Evolutionary conservation across 805 yeast species (phyloP).

Genomic region (Starmerella cellae): DNA sequence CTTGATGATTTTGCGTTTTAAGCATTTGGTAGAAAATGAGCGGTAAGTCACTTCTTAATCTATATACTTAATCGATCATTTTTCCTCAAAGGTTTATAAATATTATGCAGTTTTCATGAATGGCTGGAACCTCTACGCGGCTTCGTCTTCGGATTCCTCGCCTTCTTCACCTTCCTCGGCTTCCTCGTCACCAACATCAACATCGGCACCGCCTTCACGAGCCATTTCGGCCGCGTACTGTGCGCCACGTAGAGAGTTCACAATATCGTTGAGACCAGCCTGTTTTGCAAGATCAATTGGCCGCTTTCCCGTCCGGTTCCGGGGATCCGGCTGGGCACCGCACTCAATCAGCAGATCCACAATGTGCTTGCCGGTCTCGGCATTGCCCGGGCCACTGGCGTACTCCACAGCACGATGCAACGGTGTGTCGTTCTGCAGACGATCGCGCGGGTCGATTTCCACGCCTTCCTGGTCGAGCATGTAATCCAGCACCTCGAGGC

Average conservation of each 20-base stretch:
- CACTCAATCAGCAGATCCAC: slow-evolving; percentile 76
- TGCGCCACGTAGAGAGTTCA: slow-evolving; percentile 61
- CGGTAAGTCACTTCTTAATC: no score
- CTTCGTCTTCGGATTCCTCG: slow-evolving; percentile 2
- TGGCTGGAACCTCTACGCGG: not conserved
- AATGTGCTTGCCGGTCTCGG: slow-evolving; percentile 54
- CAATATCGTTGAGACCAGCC: slow-evolving; percentile 40
- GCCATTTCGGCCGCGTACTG: slow-evolving; percentile 35
- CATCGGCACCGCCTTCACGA: slow-evolving; percentile 18
- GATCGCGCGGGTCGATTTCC: slow-evolving; percentile 70
- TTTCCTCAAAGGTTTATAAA: no score
- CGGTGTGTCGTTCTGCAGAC: slow-evolving; percentile 72
- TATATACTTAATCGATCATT: no score
- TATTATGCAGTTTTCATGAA: no score
- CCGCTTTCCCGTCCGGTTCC: slow-evolving; percentile 49
- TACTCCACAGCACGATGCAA: slow-evolving; percentile 74
- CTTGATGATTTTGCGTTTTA: slow-evolving; percentile 18
- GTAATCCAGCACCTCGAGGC: slow-evolving; percentile 68
- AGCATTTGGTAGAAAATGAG: no score
- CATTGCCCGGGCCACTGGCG: slow-evolving; percentile 46
- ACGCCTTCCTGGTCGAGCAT: slow-evolving; percentile 80
- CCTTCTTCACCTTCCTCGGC: slow-evolving; percentile 6
- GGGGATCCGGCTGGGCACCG: slow-evolving; percentile 61
- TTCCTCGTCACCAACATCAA: slow-evolving; percentile 14
- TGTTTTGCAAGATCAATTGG: slow-evolving; percentile 53